Evolutionary conservation across 495 filamentous ascomycete genomes (phyloP).

Genomic region (Daldinia concentrica): DNA sequence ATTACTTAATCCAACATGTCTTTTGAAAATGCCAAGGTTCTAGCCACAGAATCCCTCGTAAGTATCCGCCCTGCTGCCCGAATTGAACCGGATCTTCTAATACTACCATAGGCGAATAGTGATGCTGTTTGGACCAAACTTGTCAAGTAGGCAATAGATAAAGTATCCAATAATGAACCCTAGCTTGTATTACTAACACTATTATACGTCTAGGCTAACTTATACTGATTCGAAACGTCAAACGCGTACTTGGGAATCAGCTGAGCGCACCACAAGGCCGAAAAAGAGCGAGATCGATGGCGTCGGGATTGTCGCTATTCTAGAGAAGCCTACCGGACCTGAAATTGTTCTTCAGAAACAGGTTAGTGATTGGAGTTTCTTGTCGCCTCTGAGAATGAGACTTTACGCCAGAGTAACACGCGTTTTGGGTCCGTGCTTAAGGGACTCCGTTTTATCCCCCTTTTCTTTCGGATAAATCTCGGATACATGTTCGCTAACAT

Average conservation of each 20-base stretch:
- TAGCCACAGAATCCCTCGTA: constrained; percentile 56
- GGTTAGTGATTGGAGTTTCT: constrained; percentile 19
- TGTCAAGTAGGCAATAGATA: constrained; percentile 48
- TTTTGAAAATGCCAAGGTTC: constrained; percentile 54
- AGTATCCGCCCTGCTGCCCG: constrained; percentile 21
- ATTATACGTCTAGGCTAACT: constrained; percentile 61
- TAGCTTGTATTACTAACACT: constrained; percentile 14
- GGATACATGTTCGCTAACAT: not conserved
- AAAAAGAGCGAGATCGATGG: constrained; percentile 78
- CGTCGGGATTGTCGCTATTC: constrained; percentile 88
- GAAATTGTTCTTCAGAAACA: constrained; percentile 88
- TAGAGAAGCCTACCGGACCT: constrained; percentile 75
- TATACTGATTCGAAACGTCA: constrained; percentile 77
- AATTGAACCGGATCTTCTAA: constrained; percentile 20
- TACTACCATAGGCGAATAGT: constrained; percentile 45
- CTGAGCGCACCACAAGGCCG: constrained; percentile 78
- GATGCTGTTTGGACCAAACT: constrained; percentile 82
- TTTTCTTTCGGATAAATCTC: not conserved
- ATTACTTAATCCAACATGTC: constrained; percentile 42
- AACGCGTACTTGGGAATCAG: constrained; percentile 81
- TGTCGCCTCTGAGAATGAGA: not conserved
- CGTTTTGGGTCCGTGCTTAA: not conserved
- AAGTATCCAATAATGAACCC: constrained; percentile 7
- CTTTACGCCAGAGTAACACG: not conserved
- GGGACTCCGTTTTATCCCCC: not conserved